Base-by-base conservation (phyloP, 805 yeast genomes). In the Lipomyces oligophaga region DNA sequence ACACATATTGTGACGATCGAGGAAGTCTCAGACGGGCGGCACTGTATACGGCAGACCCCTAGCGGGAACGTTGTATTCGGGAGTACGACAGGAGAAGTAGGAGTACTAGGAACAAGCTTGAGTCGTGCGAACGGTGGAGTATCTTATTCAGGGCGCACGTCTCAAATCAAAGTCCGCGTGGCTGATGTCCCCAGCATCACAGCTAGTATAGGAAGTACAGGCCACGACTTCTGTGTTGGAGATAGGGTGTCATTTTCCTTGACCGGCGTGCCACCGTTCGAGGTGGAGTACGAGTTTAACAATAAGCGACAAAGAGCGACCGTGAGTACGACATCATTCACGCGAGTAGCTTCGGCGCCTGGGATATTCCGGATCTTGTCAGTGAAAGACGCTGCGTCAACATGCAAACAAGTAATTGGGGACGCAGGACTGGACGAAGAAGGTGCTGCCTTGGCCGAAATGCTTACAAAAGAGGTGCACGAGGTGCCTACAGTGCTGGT, bases 401-500 rank as follows among this genome's bases (percentile, higher is more conserved):
- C 77, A 53, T 90, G 97, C 66, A 60, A 76, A 48, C n/a, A n/a
- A n/a, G n/a, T n/a, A n/a, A n/a, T n/a, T n/a, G n/a, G n/a, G n/a
- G n/a, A n/a, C n/a, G n/a, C n/a, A n/a, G n/a, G n/a, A n/a, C n/a
- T n/a, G n/a, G n/a, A n/a, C n/a, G n/a, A n/a, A n/a, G n/a, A n/a
- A n/a, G n/a, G n/a, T n/a, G 67, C 61, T 15, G 36, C 41, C 8
- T 55, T 65, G 30, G 52, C 47, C 24, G 55, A 55, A 16, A 47
- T 69, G 5, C 64, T 59, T 15, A 56, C 72, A 6, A 55, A 69
- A 3, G 64, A 74, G 11, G 67, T 80, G 18, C 83, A 78, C 54
- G 76, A 73, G n/a, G 69, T 77, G 30, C 85, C 85, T 22, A 81
- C 95, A 0, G 96, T 90, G 13, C 88, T 83, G 49, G 80, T 90